Base-by-base conservation (phyloP, 805 yeast genomes). In the Phaffomyces opuntiae region DNA sequence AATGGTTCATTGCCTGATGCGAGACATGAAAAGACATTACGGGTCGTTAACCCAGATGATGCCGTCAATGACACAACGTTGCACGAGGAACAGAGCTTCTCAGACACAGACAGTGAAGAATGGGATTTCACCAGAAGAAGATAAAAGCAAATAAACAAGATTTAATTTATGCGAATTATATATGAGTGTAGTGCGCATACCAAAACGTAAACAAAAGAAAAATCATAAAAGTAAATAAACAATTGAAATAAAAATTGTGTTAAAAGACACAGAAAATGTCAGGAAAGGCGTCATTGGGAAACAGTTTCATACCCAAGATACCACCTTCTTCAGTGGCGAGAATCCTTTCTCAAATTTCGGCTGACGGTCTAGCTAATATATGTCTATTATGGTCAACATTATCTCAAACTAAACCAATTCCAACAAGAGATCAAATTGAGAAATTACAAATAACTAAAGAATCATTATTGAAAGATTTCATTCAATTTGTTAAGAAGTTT, bases 1-100 rank as follows among this genome's bases (percentile, higher is more conserved):
- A 70, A 76, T 49, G 78, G 80, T 16, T 75, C 80, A 11, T 59
- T 77, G 45, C 81, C 79, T 2, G 80, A 76, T 54, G 75, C 75
- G 7, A 63, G 75, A 49, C 61, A 50, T 26, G 58, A 54, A 34
- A 74, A 76, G 36, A 68, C 76, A 5, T 61, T 77, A 48, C 74
- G 77, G 54, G 78, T 77, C 39, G 79, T 74, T 8, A 77, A 77
- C 57, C 71, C 71, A 2, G 71, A 66, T 47, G 59, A 55, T 39
- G 19, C 8, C 4, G 47, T 50, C 24, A 32, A 34, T 17, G 47
- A 47, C 21, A 40, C 40, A 2, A 47, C 45, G 14, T 26, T 46
- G 9, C 29, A 39, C 27, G 45, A 42, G 13, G 45, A 36, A 12
- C 19, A 34, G 13, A 34, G 48, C 35, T 41, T 45, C 16, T 35